A percentile compares a stretch with the other conserved stretches of the same genome.
Conservation (phyloP, 345 rosid genomes). For the Balakata baccata region DNA sequence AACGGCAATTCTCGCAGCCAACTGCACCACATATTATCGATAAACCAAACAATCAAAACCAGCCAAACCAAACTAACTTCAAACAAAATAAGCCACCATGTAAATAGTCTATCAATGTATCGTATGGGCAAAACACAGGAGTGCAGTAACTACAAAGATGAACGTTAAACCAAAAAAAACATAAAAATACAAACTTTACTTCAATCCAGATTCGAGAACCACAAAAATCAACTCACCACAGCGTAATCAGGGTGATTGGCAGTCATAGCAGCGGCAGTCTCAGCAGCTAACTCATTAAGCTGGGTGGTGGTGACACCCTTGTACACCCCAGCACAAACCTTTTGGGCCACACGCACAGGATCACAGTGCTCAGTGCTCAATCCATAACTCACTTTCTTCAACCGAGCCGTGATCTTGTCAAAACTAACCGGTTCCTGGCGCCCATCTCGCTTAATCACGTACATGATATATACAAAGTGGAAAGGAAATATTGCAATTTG, state of each 20-base stretch:
- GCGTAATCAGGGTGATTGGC: conserved; percentile 92
- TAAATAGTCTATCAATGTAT: not conserved
- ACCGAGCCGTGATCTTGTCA: conserved; percentile 82
- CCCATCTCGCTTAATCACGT: conserved; percentile 85
- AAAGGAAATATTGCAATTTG: conserved; percentile 8
- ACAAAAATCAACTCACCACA: conserved; percentile 43
- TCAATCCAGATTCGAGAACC: not conserved
- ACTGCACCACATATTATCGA: conserved; percentile 42
- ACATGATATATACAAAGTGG: conserved; percentile 36
- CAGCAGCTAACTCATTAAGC: conserved; percentile 88
- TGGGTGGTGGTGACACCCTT: conserved; percentile 88
- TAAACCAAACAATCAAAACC: not conserved
- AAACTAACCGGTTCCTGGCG: conserved; percentile 71
- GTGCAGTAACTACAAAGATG: too few relatives aligned
- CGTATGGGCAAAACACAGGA: too few relatives aligned
- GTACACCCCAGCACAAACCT: conserved; percentile 90
- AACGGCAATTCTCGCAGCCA: conserved; percentile 90
- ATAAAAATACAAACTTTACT: not conserved
- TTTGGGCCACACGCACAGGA: conserved; percentile 84
- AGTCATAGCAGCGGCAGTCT: conserved; percentile 90
- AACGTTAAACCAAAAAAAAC: not conserved
- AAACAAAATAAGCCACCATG: not conserved
- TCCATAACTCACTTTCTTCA: conserved; percentile 82
- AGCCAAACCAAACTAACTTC: not conserved
- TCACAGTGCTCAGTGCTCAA: conserved; percentile 81